These are phyloP conservation scores for Pseudocercospora ulei DNA, from an alignment of 2,329 filamentous ascomycete genomes.

Conservation along the genomic window DNA sequence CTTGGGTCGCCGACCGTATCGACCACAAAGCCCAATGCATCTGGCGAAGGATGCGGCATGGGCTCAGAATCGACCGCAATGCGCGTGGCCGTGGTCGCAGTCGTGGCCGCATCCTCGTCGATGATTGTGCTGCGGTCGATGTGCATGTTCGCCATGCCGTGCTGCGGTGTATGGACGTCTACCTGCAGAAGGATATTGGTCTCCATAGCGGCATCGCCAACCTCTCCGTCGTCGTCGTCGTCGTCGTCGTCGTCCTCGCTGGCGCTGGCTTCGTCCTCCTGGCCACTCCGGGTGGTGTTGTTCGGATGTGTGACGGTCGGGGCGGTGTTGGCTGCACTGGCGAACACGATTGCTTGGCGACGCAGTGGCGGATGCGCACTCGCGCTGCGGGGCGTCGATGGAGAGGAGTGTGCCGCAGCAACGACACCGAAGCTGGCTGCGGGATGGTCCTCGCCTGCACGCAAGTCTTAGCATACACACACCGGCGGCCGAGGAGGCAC, in stretches of 20 bases:
- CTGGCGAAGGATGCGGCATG: conserved; percentile 8
- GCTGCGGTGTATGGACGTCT: conserved; percentile 29
- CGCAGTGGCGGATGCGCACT: conserved; percentile 48
- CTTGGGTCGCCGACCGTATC: conserved; percentile 31
- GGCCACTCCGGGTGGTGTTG: conserved; percentile 30
- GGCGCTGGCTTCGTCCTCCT: conserved; percentile 18
- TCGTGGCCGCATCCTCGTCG: conserved; percentile 12
- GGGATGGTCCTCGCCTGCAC: conserved; percentile 18
- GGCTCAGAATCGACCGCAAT: conserved; percentile 14
- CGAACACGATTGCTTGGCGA: conserved; percentile 49
- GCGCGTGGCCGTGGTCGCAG: conserved; percentile 16
- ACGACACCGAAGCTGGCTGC: conserved; percentile 29
- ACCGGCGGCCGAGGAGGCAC: not conserved
- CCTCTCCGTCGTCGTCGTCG: conserved; percentile 22
- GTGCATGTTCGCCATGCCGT: conserved; percentile 31
- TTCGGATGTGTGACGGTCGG: conserved; percentile 26
- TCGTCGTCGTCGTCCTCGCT: conserved; percentile 21
- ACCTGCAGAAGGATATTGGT: conserved; percentile 29
- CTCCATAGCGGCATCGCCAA: conserved; percentile 25
- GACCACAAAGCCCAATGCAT: conserved; percentile 27
- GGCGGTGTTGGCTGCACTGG: conserved; percentile 49
- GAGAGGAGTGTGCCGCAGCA: conserved; percentile 13
- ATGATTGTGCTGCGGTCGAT: conserved; percentile 24
- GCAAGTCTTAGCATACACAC: conserved; percentile 11
- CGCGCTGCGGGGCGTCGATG: conserved; percentile 37